Percentiles rank a stretch among this genome's conserved stretches.
Evolutionary conservation across 805 yeast species (phyloP).

Genomic region (Metschnikowia reukaufii): DNA sequence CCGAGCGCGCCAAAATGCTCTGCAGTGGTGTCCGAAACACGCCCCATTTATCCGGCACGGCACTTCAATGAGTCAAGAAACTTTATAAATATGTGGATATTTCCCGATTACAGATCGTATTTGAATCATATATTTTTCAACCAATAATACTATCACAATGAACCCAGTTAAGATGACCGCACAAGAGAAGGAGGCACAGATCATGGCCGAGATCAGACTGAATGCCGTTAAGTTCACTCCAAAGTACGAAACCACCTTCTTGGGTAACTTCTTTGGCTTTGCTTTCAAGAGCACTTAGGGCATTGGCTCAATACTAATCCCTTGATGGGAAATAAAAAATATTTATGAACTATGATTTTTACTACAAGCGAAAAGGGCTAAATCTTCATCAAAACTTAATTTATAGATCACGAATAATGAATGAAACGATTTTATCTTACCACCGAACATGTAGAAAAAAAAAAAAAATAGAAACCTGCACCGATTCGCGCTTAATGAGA

Average conservation of each 20-base stretch:
- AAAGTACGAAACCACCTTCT: constrained; percentile 41
- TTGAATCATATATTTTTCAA: neutral
- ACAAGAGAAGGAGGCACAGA: constrained; percentile 45
- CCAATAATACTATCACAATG: constrained; percentile 7
- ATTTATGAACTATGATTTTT: too few species aligned
- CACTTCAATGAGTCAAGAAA: constrained; percentile 1
- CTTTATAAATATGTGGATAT: constrained; percentile 4
- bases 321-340: too few species aligned
- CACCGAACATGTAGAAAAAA: too few species aligned
- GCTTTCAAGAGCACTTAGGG: constrained; percentile 16
- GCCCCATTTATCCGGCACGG: constrained; percentile 10
- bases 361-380: neutral
- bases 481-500: neutral
- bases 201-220: constrained; percentile 44
- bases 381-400: neutral
- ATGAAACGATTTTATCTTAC: constrained; percentile 2
- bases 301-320: too few species aligned
- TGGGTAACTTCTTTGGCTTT: constrained; percentile 42
- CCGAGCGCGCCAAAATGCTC: neutral
- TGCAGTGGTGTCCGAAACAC: neutral
- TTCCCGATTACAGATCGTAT: neutral
- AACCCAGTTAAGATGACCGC: constrained; percentile 25
- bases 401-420: constrained; percentile 10
- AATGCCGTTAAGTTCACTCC: constrained; percentile 35
- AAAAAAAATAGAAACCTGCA: neutral